Evolutionary conservation across 2,329 filamentous ascomycete genomes (phyloP).

Genomic region (Cordyceps farinosa): DNA sequence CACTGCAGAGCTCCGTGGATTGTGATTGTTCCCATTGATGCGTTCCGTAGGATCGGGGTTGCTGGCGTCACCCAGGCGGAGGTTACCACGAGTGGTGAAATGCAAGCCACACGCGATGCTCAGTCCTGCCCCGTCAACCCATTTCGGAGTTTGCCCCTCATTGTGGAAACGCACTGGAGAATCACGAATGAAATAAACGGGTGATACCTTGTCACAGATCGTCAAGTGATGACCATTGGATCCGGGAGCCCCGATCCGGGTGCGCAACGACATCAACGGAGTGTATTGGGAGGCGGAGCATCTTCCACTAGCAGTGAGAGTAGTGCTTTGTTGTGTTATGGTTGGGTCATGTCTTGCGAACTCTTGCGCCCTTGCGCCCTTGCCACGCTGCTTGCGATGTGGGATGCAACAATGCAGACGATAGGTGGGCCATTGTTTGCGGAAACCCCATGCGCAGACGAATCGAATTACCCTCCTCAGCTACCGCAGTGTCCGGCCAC

Average conservation of each 20-base stretch:
- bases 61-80: background rate
- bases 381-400: background rate
- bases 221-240: background rate
- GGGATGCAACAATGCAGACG: background rate
- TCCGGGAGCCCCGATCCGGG: background rate
- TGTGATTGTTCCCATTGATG: background rate
- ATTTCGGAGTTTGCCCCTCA: too few species aligned
- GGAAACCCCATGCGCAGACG: background rate
- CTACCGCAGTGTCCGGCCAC: background rate
- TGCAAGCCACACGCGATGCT: background rate
- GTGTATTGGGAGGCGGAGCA: background rate
- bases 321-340: background rate
- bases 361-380: background rate
- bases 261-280: background rate
- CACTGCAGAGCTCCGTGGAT: background rate
- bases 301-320: background rate
- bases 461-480: background rate
- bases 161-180: background rate
- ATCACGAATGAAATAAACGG: background rate
- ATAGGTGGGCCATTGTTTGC: background rate
- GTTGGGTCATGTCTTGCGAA: background rate
- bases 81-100: background rate
- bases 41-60: background rate
- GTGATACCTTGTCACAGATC: background rate
- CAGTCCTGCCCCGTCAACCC: too few species aligned